Evolutionary conservation across 768 basidiomycete genomes (phyloP).

Genomic region (Cantharellus anzutake): DNA sequence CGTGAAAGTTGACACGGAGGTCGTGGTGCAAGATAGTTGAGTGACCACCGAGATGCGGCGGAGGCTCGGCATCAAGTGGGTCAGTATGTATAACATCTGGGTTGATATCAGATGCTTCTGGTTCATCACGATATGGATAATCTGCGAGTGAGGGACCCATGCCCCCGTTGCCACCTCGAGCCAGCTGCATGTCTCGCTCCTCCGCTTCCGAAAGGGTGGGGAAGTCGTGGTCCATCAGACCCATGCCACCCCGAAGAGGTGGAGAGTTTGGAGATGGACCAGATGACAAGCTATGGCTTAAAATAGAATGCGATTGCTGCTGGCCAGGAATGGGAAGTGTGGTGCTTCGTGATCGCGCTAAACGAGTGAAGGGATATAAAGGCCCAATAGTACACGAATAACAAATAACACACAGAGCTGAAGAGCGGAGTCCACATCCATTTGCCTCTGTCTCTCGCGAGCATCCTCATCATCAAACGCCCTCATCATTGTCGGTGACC

Average conservation of each 20-base stretch:
- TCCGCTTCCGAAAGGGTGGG: conserved; percentile 30
- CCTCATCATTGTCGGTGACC: not conserved
- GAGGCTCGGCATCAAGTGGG: conserved; percentile 12
- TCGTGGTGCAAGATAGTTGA: not conserved
- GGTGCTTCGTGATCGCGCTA: conserved; percentile 14
- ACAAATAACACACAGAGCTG: conserved; percentile 23
- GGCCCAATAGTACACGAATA: not conserved
- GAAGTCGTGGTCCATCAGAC: conserved; percentile 17
- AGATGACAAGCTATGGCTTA: conserved; percentile 12
- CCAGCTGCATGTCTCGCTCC: conserved; percentile 18
- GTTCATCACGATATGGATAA: not conserved
- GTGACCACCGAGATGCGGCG: conserved; percentile 15
- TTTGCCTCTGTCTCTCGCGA: conserved; percentile 72
- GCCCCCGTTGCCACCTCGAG: conserved; percentile 4
- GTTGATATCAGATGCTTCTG: not conserved
- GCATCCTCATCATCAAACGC: conserved; percentile 25
- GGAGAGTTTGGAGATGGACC: not conserved
- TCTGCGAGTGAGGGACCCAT: not conserved
- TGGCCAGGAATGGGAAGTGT: not conserved
- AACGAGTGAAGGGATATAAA: conserved; percentile 34
- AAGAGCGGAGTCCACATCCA: conserved; percentile 75
- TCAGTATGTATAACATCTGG: conserved; percentile 12
- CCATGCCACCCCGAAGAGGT: conserved; percentile 3
- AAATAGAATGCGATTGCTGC: not conserved
- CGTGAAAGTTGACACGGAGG: not conserved